These are phyloP conservation scores for Candida sp. DNA, from an alignment of 1,139 yeast species.

Conservation along the genomic window DNA sequence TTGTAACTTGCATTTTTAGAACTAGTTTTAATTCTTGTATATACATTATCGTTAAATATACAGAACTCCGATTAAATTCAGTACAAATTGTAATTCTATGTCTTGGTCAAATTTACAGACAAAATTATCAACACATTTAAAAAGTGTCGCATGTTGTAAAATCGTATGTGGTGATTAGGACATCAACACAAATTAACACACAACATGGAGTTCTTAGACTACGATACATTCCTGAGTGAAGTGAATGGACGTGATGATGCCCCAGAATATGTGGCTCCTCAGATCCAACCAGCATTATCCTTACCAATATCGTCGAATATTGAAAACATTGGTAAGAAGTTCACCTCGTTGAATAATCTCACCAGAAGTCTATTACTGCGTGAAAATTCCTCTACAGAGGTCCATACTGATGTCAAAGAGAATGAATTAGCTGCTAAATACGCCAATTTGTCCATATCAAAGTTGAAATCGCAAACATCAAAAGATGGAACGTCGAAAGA, in stretches of 20 bases:
- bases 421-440: conserved; percentile 32
- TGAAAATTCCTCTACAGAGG: conserved; percentile 9
- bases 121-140: background rate
- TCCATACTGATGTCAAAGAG: conserved; percentile 10
- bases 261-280: conserved; percentile 25
- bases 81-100: background rate
- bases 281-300: conserved; percentile 47
- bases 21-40: background rate
- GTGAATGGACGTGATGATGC: conserved; percentile 7
- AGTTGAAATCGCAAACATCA: conserved; percentile 12
- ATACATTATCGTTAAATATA: background rate
- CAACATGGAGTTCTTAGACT: conserved; percentile 43
- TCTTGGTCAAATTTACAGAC: background rate
- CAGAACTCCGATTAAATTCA: background rate
- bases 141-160: too few species aligned
- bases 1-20: background rate
- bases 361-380: conserved; percentile 26
- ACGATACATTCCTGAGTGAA: conserved; percentile 27
- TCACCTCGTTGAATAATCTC: conserved; percentile 32
- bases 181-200: too few species aligned
- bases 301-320: conserved; percentile 42
- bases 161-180: too few species aligned
- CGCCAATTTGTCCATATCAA: conserved; percentile 29
- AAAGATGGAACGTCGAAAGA: conserved; percentile 5
- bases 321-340: conserved; percentile 31